phyloP scores from a whole-genome alignment of 768 basidiomycete genomes.

The Rhodotorula diobovata region DNA sequence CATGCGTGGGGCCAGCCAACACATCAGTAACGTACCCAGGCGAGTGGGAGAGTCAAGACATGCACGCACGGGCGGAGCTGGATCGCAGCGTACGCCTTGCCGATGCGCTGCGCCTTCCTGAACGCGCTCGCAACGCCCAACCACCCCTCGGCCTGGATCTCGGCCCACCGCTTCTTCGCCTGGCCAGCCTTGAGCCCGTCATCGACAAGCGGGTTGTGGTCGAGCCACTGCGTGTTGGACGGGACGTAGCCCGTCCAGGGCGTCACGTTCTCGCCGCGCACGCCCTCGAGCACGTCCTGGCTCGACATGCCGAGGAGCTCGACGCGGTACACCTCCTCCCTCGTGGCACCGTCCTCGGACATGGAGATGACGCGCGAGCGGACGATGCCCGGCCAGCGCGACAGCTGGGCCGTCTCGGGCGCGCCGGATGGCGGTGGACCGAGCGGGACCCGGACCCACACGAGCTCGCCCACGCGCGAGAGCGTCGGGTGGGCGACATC shows the following conservation, averaged over 20 bases:
- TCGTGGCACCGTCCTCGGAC: not conserved
- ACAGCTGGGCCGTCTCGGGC: constrained; percentile 13
- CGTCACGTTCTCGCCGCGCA: constrained; percentile 14
- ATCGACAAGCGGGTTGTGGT: not conserved
- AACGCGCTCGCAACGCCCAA: constrained; percentile 9
- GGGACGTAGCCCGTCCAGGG: constrained; percentile 26
- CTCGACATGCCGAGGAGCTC: constrained; percentile 21
- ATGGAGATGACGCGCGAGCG: constrained; percentile 6
- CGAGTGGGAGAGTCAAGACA: not conserved
- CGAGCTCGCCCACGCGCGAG: constrained; percentile 29
- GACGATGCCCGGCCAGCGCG: constrained; percentile 34
- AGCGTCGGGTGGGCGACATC: constrained; percentile 10
- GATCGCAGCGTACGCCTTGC: constrained; percentile 21
- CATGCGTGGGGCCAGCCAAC: not conserved
- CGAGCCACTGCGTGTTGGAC: constrained; percentile 2
- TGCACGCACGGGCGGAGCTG: constrained; percentile 29
- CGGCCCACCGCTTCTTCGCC: constrained; percentile 6
- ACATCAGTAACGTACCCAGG: not conserved
- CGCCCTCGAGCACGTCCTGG: constrained; percentile 1
- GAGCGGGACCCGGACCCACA: constrained; percentile 33
- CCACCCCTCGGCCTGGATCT: constrained; percentile 27
- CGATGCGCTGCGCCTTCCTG: constrained; percentile 20
- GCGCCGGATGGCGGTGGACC: constrained; percentile 7
- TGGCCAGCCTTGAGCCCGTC: not conserved
- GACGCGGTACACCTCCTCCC: constrained; percentile 11